Evolutionary conservation across 2,329 filamentous ascomycete genomes (phyloP).

Genomic region (Tolypocladium sp.): DNA sequence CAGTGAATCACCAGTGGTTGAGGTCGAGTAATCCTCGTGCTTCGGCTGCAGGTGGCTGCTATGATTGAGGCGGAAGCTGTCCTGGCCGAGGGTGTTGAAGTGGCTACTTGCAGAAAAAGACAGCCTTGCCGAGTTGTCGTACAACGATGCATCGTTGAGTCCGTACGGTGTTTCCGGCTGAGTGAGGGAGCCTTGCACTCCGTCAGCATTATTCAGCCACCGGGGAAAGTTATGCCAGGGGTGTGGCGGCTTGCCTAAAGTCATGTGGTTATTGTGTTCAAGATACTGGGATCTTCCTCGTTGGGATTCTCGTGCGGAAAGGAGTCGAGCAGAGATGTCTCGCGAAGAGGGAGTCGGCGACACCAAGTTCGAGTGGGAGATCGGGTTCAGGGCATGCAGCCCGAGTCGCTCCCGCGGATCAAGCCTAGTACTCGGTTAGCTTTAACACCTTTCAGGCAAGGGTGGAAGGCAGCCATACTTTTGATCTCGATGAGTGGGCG

Average conservation of each 20-base stretch:
- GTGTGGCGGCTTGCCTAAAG: constrained; percentile 6
- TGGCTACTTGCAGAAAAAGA: constrained; percentile 15
- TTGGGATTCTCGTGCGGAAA: constrained; percentile 13
- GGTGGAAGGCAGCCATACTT: constrained; percentile 10
- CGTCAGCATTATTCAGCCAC: constrained; percentile 4
- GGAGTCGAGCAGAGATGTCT: constrained; percentile 15
- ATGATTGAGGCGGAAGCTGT: constrained; percentile 15
- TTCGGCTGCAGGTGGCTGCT: constrained; percentile 15
- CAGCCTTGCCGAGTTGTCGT: constrained; percentile 17
- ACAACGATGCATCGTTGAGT: constrained; percentile 20
- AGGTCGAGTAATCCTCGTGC: constrained; percentile 14
- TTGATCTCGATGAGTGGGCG: constrained; percentile 11
- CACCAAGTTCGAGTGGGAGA: constrained; percentile 27
- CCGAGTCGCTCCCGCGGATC: constrained; percentile 21
- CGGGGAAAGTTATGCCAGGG: background rate
- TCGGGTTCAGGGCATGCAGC: constrained; percentile 25
- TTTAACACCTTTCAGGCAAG: background rate
- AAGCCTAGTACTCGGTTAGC: constrained; percentile 15
- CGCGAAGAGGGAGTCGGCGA: constrained; percentile 23
- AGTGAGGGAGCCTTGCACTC: constrained; percentile 12
- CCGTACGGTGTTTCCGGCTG: constrained; percentile 18
- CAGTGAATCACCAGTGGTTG: constrained; percentile 10
- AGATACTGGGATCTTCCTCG: constrained; percentile 10
- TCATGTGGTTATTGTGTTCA: constrained; percentile 4
- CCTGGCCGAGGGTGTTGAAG: constrained; percentile 13